These are phyloP conservation scores for Harringtonia lauricola DNA, from an alignment of 2,329 filamentous ascomycete species.

Conservation along the genomic window DNA sequence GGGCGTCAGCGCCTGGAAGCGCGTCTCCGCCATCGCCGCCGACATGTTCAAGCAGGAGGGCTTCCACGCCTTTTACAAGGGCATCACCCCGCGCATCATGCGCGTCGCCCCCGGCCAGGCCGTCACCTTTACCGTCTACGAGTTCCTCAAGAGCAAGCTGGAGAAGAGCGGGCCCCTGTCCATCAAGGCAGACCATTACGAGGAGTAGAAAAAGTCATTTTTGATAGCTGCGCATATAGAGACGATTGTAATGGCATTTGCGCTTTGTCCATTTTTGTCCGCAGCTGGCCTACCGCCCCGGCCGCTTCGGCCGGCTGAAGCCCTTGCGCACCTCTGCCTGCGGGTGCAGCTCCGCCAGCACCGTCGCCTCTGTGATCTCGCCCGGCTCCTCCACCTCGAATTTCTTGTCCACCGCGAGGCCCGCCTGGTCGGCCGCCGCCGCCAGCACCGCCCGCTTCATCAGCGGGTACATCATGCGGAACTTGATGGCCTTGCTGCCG, in stretches of 20 bases:
- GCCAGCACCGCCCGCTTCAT: conserved; percentile 56
- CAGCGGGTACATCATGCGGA: conserved; percentile 73
- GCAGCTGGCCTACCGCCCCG: conserved; percentile 41
- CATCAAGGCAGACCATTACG: conserved; percentile 51
- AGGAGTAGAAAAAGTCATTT: conserved; percentile 38
- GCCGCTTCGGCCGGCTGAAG: conserved; percentile 71
- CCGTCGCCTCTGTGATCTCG: conserved; percentile 57
- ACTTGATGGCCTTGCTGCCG: conserved; percentile 61
- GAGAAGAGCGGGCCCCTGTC: conserved; percentile 52
- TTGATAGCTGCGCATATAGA: too few relatives aligned
- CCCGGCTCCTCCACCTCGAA: conserved; percentile 56
- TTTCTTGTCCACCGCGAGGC: conserved; percentile 57
- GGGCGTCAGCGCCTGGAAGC: conserved; percentile 67
- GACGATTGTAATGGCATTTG: too few relatives aligned
- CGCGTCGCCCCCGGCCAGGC: conserved; percentile 92
- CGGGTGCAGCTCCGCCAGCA: conserved; percentile 58
- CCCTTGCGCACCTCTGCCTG: conserved; percentile 53
- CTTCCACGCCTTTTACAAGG: conserved; percentile 93
- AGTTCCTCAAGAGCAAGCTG: conserved; percentile 62
- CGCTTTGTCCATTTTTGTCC: too few relatives aligned
- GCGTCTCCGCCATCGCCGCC: conserved; percentile 67
- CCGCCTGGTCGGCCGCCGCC: conserved; percentile 55
- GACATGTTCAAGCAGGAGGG: conserved; percentile 70
- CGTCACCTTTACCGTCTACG: conserved; percentile 66
- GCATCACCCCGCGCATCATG: conserved; percentile 96